Base-by-base conservation (phyloP, 2,329 filamentous ascomycete genomes). In the Nigrospora osmanthi region DNA sequence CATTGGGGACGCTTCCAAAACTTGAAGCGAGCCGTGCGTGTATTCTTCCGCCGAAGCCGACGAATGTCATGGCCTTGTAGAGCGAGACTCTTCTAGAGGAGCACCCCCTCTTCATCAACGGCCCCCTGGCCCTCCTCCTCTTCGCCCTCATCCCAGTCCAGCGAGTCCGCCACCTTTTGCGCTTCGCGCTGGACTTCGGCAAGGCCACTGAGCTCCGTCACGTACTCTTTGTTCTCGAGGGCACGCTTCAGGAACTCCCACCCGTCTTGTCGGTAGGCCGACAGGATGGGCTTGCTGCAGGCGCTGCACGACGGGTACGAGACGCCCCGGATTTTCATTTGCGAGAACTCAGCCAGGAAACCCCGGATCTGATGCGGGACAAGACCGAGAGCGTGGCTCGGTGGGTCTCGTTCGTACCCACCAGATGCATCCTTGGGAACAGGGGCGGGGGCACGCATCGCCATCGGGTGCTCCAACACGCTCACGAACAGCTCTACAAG, bases 401-500 rank as follows among this genome's bases (percentile, higher is more conserved):
- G 65, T 15, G 73, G 78, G 46, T 82, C 75, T 38, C 76, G 71
- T 44, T 78, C 75, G 42, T 76, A 76, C 1, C 60, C 52, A 10
- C 67, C 63, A 1, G 64, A 57, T 3, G 63, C 59, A 4, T 63
- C 58, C 42, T 68, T 51, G 28, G 57, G 58, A 32, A 62, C 61
- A 0, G 80, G 80, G n/a, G 79, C 78, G 6, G 76, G 75, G 0
- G 80, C 80, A 40, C 76, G 69, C 16, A 78, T 71, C n/a, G 80
- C 76, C 9, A 85, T 69, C 0, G 90, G 89, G 59, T 95, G 91
- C 60, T 98, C 93, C 11, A 96, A 71, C 33, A 96, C 69, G 47
- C 87, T 94, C 11, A 90, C 83, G 28, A 98, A 76, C 6, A 97
- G 75, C 64, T 98, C 93, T 40, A 97, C 91, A 6, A 96, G 76